Evolutionary conservation across 1,139 yeast species (phyloP).

Genomic region (Ogataea hybrid): DNA sequence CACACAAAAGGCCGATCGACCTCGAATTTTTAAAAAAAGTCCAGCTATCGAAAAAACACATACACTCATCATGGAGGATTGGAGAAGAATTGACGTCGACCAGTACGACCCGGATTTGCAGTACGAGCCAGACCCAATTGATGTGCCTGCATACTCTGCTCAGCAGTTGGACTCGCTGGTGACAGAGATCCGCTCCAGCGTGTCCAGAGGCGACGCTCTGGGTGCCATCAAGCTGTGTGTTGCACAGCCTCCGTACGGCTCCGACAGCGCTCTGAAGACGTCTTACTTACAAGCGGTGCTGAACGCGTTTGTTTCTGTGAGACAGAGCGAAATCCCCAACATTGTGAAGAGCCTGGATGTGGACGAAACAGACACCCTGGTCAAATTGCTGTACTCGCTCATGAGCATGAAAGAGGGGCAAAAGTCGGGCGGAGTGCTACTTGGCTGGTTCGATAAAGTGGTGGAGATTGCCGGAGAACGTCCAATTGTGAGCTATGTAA

Average conservation of each 20-base stretch:
- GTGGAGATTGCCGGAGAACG: constrained; percentile 85
- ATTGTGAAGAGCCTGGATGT: constrained; percentile 57
- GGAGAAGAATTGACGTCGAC: constrained; percentile 88
- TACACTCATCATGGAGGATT: constrained; percentile 27
- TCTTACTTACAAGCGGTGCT: constrained; percentile 59
- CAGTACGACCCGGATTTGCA: constrained; percentile 74
- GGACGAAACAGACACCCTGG: constrained; percentile 73
- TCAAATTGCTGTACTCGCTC: constrained; percentile 83
- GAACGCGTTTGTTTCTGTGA: constrained; percentile 71
- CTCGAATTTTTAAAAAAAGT: constrained; percentile 1
- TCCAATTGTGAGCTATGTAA: constrained; percentile 79
- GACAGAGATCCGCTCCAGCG: constrained; percentile 55
- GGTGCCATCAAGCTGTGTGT: constrained; percentile 67
- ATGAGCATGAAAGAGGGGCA: constrained; percentile 78
- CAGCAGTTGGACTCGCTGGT: constrained; percentile 56
- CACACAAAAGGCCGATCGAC: constrained; percentile 8
- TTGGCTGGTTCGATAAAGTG: constrained; percentile 91
- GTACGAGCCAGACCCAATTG: constrained; percentile 26
- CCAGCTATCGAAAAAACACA: constrained; percentile 3
- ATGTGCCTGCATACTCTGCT: constrained; percentile 29
- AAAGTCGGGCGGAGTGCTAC: constrained; percentile 80
- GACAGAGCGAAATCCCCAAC: constrained; percentile 66
- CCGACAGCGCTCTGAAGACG: constrained; percentile 55
- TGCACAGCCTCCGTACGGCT: constrained; percentile 80
- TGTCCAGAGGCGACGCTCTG: constrained; percentile 70